Base-by-base conservation (phyloP, 441 rosid genomes). In the Macaranga tanarius region DNA sequence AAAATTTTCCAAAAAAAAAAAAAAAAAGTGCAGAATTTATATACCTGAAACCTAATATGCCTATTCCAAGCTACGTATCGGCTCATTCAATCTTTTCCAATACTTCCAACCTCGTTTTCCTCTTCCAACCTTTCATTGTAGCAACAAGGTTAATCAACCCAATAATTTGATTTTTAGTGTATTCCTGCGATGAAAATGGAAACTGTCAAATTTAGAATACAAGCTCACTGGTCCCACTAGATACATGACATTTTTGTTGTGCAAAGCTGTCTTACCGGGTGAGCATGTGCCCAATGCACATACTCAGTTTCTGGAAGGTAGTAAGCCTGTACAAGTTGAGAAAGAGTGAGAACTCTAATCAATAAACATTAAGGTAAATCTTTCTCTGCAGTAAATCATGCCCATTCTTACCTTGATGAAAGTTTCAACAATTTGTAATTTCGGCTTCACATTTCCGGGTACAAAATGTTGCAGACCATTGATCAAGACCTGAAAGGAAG, bases 271-370 rank as follows among this genome's bases (percentile, higher is more conserved):
- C 89, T 88, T 85, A 95, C 99, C 60, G 97, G 97, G 67, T 90
- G 99, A 83, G 85, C 88, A n/a, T 93, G 92, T 34, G 97, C 93
- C 98, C 97, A 93, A 75, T 93, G 96, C 20, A 92, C 94, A 67
- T 81, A 93, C 79, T 96, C 99, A 0, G 98, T 93, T 80, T 93
- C 97, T 1, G 99, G 98, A 26, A 95, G 92, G 83, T 96, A 93
- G 84, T 88, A 93, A 51, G 93, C 98, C 99, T 96, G 89, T 72
- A 68, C 12, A 31, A 47, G 60, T 64, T 16, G 23, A 80, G 64
- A 57, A 47, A 59, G n/a, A 42, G 8, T 45, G 54, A 28, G 4
- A 57, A 51, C 2, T 8, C 56, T 25, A 17, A 54, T 76, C 73
- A 61, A 26, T 13, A 48, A 67, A 55, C 25, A 69, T 23, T 47